Evolutionary conservation across 805 yeast species (phyloP), one percentile per base, ranked within the genome.

Genomic region (Scheffersomyces stipitis): DNA sequence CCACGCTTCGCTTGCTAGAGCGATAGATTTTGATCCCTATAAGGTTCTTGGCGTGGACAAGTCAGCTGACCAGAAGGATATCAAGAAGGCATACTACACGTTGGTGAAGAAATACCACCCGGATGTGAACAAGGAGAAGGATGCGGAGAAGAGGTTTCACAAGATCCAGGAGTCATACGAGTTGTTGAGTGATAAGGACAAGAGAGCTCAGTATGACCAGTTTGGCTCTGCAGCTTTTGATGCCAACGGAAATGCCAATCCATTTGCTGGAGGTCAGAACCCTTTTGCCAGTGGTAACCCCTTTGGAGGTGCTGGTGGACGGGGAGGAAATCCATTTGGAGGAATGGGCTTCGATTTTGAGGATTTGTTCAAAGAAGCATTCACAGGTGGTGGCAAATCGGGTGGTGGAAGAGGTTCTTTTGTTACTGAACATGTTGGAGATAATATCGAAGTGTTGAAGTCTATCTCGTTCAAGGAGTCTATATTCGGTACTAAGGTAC

Each of bases 91-190:
- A 2, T 93, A 93, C 66, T 89, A 89, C 60, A 83, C 88, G 54
- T 69, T 93, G 45, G 99, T 97, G 12, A 93, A 93, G 62, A 78
- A 91, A 60, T 89, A 71, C 62, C 99, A 93, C 62, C 99, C 99
- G 0, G 99, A 93, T 67, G 86, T 93, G 30, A 93, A 91, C 62
- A 93, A 91, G 62, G 96, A 86, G 45, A 76, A 78, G 17, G 91
- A 77, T 14, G 93, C 98, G 0, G 96, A 91, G 51, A 78, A 80
- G 55, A 81, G 81, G 60, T 93, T 93, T 67, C 98, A 93, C 55
- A 87, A 86, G 52, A 77, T 93, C 46, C 98, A 91, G 57, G 93
- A 86, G 46, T 95, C 97, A 1, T 93, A 95, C 56, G 99, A 93
- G 62, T 78, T 93, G 26, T 71, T 93, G 54, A 81, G 88, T 30